Base-by-base conservation (phyloP, 1,284 basidiomycete genomes). In the Exobasidium cylindrosporum region DNA sequence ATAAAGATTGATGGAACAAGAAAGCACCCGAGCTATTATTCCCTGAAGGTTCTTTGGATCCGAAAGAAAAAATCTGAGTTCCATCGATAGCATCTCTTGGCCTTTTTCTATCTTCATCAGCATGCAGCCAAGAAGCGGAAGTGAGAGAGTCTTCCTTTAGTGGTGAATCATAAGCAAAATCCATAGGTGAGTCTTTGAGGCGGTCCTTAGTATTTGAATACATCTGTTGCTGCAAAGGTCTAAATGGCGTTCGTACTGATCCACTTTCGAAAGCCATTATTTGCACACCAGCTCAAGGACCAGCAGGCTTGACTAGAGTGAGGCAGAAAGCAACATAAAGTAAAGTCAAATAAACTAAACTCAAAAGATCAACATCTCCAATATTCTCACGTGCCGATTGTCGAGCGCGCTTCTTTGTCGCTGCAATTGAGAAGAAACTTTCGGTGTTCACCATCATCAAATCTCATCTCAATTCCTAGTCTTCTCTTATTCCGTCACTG, bases 151-250 rank as follows among this genome's bases (percentile, higher is more conserved):
- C 35, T 40, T 40, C 35, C 26, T 28, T 55, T 44, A 14, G 29
- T 14, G 53, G 53, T 44, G 26, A 23, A 55, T 55, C 53, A 28
- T 55, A 55, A 14, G 53, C 2, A 32, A 55, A 55, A 28, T 55
- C 53, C 53, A 55, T 55, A 14, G 53, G 53, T 14, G 53, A 55
- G 23, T 55, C 53, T 13, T 31, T 26, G 10, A 40, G 35, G 10
- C 35, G 35, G 17, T 40, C 35, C 17, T 17, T 40, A 40, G 7
- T 40, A 40, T 40, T 40, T 14, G 53, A 55, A 14, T 29, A 26
- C 47, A 50, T 50, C 26, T 50, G 47, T 28, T 50, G 47, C 26
- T 50, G 47, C 35, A 40, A 40, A 40, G 35, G 35, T 17, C 35
- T 7, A 40, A 40, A 40, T 10, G 35, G 35, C 17, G 35, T 40